phyloP scores from a whole-genome alignment of 2,329 filamentous ascomycete species.

The Phialophora chinensis region DNA sequence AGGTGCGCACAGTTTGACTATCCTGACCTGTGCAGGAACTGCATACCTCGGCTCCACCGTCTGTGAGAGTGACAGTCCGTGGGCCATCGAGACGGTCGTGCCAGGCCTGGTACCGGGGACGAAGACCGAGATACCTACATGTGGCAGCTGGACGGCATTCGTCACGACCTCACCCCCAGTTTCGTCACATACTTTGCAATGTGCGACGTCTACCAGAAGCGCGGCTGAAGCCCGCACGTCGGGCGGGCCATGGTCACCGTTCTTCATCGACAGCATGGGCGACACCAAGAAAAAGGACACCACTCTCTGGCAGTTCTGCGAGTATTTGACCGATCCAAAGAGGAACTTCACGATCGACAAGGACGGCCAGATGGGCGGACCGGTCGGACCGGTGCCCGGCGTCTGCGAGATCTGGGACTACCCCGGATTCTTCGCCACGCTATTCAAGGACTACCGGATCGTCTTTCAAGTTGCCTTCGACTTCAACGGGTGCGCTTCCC shows the following conservation, averaged over 20 bases:
- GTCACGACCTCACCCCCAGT: not conserved
- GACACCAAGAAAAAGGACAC: not conserved
- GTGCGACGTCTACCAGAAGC: not conserved
- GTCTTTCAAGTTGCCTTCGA: slow-evolving; percentile 6
- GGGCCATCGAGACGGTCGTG: not conserved
- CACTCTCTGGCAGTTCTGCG: not conserved
- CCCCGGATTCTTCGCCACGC: not conserved
- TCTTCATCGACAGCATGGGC: not conserved
- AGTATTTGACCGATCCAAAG: not conserved
- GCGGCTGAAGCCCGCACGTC: not conserved
- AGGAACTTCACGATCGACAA: not conserved
- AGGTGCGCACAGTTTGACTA: not conserved
- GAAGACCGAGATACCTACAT: not conserved
- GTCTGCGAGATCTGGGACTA: not conserved
- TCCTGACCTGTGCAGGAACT: not conserved
- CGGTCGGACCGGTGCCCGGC: not conserved
- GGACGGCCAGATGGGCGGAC: not conserved
- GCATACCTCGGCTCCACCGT: not conserved
- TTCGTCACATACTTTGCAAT: not conserved
- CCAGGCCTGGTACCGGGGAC: not conserved
- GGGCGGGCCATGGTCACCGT: not conserved
- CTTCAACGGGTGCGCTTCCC: not conserved
- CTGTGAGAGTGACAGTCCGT: not conserved
- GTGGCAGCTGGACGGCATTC: not conserved
- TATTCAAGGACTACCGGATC: not conserved